Percentiles rank a stretch among this genome's conserved stretches.
Conservation (phyloP, 345 rosid genomes). For the Rubroshorea leprosula region DNA sequence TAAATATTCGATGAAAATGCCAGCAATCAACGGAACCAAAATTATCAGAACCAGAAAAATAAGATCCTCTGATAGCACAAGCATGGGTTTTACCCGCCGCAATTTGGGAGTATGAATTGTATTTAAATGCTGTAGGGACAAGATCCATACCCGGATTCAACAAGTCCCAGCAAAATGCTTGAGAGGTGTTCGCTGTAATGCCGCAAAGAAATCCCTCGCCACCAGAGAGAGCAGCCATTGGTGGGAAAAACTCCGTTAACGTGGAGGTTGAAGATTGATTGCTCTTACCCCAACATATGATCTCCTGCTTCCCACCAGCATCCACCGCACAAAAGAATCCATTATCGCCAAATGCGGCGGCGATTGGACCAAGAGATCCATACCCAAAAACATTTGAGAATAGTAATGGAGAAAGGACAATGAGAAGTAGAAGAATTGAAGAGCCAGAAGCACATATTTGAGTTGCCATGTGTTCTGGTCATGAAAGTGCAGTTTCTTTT, state of each 20-base stretch:
- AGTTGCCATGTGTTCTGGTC: slow-evolving; percentile 23
- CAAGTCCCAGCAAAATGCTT: slow-evolving; percentile 66
- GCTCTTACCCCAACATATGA: slow-evolving; percentile 74
- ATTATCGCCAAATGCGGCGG: slow-evolving; percentile 66
- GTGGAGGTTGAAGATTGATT: slow-evolving; percentile 24
- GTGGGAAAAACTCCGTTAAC: slow-evolving; percentile 33
- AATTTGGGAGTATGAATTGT: slow-evolving; percentile 48
- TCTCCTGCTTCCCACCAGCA: slow-evolving; percentile 80
- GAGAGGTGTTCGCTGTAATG: slow-evolving; percentile 69
- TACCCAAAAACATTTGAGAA: slow-evolving; percentile 33
- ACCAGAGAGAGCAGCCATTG: slow-evolving; percentile 71
- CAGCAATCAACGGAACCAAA: slow-evolving; percentile 58
- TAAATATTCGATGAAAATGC: slow-evolving; percentile 32
- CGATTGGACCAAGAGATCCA: slow-evolving; percentile 61
- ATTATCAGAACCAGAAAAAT: slow-evolving; percentile 34
- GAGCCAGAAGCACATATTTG: not conserved
- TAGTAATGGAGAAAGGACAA: slow-evolving; percentile 13
- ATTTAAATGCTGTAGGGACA: slow-evolving; percentile 47
- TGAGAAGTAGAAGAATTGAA: slow-evolving; percentile 13
- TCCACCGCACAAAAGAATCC: slow-evolving; percentile 79
- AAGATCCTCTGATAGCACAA: slow-evolving; percentile 59
- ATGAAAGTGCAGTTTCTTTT: too few relatives aligned
- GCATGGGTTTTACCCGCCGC: slow-evolving; percentile 63
- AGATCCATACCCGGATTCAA: slow-evolving; percentile 43
- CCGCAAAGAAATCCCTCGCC: slow-evolving; percentile 91